phyloP scores from a whole-genome alignment of 495 filamentous ascomycete species.

The Xylaria intraflava region DNA sequence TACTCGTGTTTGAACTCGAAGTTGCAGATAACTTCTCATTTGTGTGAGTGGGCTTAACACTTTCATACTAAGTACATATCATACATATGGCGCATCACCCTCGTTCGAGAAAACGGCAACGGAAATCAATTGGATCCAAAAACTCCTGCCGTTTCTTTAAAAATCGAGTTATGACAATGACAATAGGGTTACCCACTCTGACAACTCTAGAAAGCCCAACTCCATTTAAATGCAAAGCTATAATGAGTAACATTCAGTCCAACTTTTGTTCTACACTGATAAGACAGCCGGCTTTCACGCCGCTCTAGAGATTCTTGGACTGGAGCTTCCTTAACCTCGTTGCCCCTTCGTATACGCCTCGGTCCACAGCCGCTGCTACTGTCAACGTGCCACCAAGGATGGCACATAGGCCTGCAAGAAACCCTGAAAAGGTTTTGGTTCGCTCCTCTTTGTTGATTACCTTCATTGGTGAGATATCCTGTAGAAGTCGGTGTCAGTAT shows the following conservation, averaged over 20 bases:
- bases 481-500: conserved; percentile 1
- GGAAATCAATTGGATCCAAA: not conserved
- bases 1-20: too few species aligned
- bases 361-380: conserved; percentile 88
- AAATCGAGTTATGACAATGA: not conserved
- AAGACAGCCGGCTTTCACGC: not conserved
- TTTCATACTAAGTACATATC: not conserved
- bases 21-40: too few species aligned
- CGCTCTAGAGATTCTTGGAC: conserved; percentile 40
- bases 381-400: conserved; percentile 93
- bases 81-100: too few species aligned
- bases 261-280: conserved; percentile 5
- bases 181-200: not conserved
- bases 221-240: conserved; percentile 8
- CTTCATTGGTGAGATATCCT: conserved; percentile 99
- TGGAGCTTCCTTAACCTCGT: conserved; percentile 84
- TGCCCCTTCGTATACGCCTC: conserved; percentile 82
- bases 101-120: not conserved
- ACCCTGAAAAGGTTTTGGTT: conserved; percentile 77
- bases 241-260: not conserved
- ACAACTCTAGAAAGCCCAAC: conserved; percentile 1
- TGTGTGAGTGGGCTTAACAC: not conserved
- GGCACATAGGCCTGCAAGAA: conserved; percentile 89
- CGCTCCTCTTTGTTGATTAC: conserved; percentile 94
- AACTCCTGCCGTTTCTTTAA: not conserved